Conservation (phyloP, 495 filamentous ascomycete genomes). For the Hypoxylon perforatum region DNA sequence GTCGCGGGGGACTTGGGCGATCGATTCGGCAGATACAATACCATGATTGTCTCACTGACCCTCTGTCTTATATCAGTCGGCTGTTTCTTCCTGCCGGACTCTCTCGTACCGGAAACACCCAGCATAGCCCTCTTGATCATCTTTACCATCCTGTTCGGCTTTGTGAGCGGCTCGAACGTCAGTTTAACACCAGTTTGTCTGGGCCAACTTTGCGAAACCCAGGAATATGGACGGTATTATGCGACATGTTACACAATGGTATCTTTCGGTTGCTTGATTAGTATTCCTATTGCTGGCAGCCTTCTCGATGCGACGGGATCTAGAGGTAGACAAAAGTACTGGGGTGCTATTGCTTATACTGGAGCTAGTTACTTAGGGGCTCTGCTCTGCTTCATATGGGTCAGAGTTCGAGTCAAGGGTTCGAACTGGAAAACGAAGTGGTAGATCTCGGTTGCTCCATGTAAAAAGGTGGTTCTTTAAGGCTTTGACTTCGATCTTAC, state of each 20-base stretch:
- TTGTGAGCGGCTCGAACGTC: slow-evolving; percentile 84
- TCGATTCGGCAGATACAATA: background rate
- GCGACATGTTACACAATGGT: slow-evolving; percentile 89
- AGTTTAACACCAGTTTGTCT: slow-evolving; percentile 86
- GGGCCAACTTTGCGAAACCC: slow-evolving; percentile 85
- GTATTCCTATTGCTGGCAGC: slow-evolving; percentile 87
- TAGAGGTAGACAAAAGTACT: slow-evolving; percentile 70
- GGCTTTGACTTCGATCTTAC: too few species aligned
- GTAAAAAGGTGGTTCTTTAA: too few species aligned
- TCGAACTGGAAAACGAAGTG: slow-evolving; percentile 18
- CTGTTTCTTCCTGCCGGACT: background rate
- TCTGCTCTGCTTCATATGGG: background rate
- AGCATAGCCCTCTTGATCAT: background rate
- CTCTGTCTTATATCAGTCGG: background rate
- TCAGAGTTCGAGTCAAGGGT: slow-evolving; percentile 17
- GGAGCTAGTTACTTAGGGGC: background rate
- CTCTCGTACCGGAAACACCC: background rate
- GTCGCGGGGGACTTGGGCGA: background rate
- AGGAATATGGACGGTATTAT: slow-evolving; percentile 84
- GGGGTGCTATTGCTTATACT: slow-evolving; percentile 68
- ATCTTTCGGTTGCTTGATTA: slow-evolving; percentile 84
- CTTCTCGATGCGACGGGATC: slow-evolving; percentile 58
- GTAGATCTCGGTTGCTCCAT: background rate
- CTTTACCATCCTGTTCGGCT: slow-evolving; percentile 73
- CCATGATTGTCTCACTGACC: background rate